phyloP scores from a whole-genome alignment of 2,329 filamentous ascomycete genomes.

The Fusarium stilboides region DNA sequence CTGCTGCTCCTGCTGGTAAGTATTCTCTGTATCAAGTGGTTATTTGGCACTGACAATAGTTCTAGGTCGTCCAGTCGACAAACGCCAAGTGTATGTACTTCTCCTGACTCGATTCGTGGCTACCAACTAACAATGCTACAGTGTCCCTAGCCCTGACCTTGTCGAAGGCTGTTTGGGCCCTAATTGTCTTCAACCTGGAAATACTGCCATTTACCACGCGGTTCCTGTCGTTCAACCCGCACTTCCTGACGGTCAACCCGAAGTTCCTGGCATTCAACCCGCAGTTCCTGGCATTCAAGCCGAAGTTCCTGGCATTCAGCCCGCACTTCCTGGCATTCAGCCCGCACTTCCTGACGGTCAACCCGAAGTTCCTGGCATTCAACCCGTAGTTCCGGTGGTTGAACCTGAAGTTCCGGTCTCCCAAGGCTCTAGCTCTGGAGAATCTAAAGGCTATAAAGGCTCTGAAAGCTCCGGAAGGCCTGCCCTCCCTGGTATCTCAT shows the following conservation, averaged over 20 bases:
- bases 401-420: no score
- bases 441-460: no score
- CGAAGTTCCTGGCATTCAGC: no score
- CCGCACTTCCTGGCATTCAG: no score
- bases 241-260: background rate
- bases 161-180: no score
- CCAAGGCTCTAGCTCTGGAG: background rate
- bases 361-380: no score
- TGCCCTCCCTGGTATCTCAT: conserved; percentile 61
- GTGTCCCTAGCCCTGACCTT: conserved; percentile 15
- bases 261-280: no score
- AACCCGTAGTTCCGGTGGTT: background rate
- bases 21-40: background rate
- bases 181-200: no score
- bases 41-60: conserved; percentile 10
- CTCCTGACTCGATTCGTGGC: background rate
- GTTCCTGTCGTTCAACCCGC: background rate
- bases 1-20: conserved; percentile 48
- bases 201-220: background rate
- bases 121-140: conserved; percentile 8
- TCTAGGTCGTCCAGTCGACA: conserved; percentile 32
- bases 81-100: conserved; percentile 33
- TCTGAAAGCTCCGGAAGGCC: conserved; percentile 10
- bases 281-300: background rate
- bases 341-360: background rate